Percentiles rank a stretch among this genome's conserved stretches.
Evolutionary conservation across 2,329 filamentous ascomycete genomes (phyloP).

Genomic region (Beauveria sp.): DNA sequence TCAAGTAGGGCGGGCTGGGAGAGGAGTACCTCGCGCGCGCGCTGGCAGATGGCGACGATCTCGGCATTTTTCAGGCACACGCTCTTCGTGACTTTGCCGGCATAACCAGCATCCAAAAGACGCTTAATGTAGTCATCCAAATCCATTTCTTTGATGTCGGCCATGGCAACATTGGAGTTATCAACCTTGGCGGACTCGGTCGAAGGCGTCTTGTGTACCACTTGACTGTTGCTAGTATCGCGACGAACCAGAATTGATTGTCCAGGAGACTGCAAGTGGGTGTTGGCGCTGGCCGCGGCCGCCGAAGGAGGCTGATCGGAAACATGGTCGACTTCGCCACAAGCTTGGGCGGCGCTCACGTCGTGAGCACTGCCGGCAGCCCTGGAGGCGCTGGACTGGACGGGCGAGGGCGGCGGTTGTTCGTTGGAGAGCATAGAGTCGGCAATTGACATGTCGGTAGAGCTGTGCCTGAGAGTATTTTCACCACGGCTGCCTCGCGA

Average conservation of each 20-base stretch:
- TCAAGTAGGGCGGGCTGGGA: slow-evolving; percentile 89
- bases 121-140: slow-evolving; percentile 96
- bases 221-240: slow-evolving; percentile 57
- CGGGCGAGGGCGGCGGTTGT: slow-evolving; percentile 74
- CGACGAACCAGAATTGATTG: slow-evolving; percentile 86
- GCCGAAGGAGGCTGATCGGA: slow-evolving; percentile 81
- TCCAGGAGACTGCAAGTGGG: slow-evolving; percentile 61
- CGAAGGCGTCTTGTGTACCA: slow-evolving; percentile 43
- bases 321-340: slow-evolving; percentile 88
- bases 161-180: slow-evolving; percentile 63
- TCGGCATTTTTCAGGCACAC: slow-evolving; percentile 97
- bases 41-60: slow-evolving; percentile 86
- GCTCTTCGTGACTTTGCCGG: slow-evolving; percentile 94
- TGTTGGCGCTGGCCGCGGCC: slow-evolving; percentile 45
- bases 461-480: slow-evolving; percentile 32
- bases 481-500: slow-evolving; percentile 41
- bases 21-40: slow-evolving; percentile 80
- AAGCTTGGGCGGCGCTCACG: slow-evolving; percentile 71
- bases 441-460: slow-evolving; percentile 32
- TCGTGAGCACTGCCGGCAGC: slow-evolving; percentile 58
- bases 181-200: slow-evolving; percentile 38
- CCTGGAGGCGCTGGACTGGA: slow-evolving; percentile 67
- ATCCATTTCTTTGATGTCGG: slow-evolving; percentile 85
- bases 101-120: slow-evolving; percentile 87
- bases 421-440: slow-evolving; percentile 42